Percentiles rank a stretch among this genome's conserved stretches.
Conservation (phyloP, 495 filamentous ascomycete genomes). For the Beverwykella pulmonaria region DNA sequence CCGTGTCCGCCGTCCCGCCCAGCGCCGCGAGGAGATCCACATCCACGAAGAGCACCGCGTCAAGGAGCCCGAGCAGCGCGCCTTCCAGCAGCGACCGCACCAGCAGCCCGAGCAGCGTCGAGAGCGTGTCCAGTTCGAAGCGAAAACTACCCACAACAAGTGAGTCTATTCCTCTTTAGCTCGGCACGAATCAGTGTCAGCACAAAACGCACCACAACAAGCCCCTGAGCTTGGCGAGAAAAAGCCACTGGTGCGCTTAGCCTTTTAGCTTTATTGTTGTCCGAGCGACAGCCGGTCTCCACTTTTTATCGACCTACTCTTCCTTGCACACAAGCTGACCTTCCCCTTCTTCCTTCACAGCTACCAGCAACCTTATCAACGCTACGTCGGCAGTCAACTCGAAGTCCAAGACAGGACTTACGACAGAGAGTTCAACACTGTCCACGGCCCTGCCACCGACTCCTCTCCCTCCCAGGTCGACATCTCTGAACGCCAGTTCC, state of each 20-base stretch:
- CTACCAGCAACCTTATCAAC: constrained; percentile 57
- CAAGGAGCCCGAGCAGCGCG: constrained; percentile 26
- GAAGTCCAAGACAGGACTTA: constrained; percentile 63
- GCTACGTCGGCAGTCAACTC: constrained; percentile 62
- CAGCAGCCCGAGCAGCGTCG: constrained; percentile 33
- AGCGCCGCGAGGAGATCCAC: constrained; percentile 42
- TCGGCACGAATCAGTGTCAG: constrained; percentile 32
- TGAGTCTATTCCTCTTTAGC: constrained; percentile 33
- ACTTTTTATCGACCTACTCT: constrained; percentile 39
- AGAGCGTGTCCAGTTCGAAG: constrained; percentile 53
- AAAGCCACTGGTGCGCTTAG: constrained; percentile 28
- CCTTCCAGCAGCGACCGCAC: constrained; percentile 9
- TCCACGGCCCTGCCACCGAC: constrained; percentile 50
- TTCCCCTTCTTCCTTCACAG: constrained; percentile 57
- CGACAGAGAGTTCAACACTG: constrained; percentile 53
- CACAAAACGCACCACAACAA: not conserved
- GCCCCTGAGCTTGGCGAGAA: constrained; percentile 31
- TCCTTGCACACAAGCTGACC: constrained; percentile 40
- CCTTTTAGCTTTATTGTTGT: constrained; percentile 38
- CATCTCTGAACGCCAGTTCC: constrained; percentile 82
- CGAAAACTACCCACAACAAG: constrained; percentile 36
- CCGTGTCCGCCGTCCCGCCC: constrained; percentile 36
- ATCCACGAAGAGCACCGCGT: constrained; percentile 42
- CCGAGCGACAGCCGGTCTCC: constrained; percentile 37
- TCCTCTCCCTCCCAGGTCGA: constrained; percentile 67